These are phyloP conservation scores for Leccinum holopus DNA, from an alignment of 1,284 basidiomycete species.

Conservation along the genomic window DNA sequence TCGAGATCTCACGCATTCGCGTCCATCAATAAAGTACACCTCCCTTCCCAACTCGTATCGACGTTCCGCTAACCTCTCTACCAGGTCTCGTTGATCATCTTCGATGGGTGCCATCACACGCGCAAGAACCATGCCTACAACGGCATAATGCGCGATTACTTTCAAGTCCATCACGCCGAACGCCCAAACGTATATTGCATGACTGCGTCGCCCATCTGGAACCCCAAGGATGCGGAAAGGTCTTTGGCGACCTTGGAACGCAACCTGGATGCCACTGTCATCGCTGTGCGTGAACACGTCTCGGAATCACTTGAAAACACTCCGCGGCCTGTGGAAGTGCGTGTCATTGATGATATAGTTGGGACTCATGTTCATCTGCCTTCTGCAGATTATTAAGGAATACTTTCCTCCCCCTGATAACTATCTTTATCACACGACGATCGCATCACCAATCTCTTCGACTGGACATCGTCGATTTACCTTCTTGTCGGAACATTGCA, in stretches of 20 bases:
- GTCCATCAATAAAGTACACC: constrained; percentile 59
- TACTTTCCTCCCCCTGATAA: constrained; percentile 50
- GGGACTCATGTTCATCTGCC: constrained; percentile 2
- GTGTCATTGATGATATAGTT: constrained; percentile 9
- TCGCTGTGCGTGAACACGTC: constrained; percentile 65
- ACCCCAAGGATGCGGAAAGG: constrained; percentile 57
- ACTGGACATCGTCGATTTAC: constrained; percentile 27
- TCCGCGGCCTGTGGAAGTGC: constrained; percentile 65
- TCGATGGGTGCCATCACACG: constrained; percentile 81
- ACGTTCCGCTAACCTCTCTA: constrained; percentile 1
- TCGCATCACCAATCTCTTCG: constrained; percentile 14
- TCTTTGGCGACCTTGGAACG: constrained; percentile 62
- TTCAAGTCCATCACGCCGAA: constrained; percentile 43
- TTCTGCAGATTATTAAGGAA: constrained; percentile 52
- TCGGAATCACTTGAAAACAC: constrained; percentile 62
- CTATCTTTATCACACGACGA: constrained; percentile 48
- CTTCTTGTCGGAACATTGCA: constrained; percentile 13
- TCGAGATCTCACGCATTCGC: constrained; percentile 68
- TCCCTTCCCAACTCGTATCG: not conserved
- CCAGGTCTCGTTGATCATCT: constrained; percentile 70
- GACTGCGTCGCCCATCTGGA: constrained; percentile 85
- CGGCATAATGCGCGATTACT: constrained; percentile 77
- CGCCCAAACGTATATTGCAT: constrained; percentile 83
- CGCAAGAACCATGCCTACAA: constrained; percentile 81
- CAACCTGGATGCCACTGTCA: constrained; percentile 69